Conservation (phyloP, 2,329 filamentous ascomycete species). For the Aspergillus flavus region DNA sequence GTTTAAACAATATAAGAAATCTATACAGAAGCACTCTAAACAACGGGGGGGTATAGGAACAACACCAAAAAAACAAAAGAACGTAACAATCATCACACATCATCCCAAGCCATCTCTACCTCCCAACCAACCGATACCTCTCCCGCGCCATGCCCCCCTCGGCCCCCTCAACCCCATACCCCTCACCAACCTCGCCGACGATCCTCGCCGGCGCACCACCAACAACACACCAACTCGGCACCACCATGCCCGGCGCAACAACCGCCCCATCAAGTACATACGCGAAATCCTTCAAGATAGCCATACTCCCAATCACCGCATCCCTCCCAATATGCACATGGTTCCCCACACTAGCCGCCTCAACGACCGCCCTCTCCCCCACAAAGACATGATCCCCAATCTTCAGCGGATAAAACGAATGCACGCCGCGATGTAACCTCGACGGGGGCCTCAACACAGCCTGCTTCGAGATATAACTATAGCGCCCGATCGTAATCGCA, state of each 20-base stretch:
- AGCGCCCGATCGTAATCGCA: slow-evolving; percentile 83
- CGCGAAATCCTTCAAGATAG: slow-evolving; percentile 91
- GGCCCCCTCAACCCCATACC: slow-evolving; percentile 50
- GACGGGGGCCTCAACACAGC: slow-evolving; percentile 81
- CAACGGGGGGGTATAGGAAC: slow-evolving; percentile 18
- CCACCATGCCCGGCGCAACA: slow-evolving; percentile 84
- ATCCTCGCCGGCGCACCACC: slow-evolving; percentile 78
- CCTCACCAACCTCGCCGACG: slow-evolving; percentile 70
- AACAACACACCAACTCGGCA: slow-evolving; percentile 91
- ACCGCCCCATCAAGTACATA: slow-evolving; percentile 83
- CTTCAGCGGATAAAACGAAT: slow-evolving; percentile 75
- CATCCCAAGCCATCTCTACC: slow-evolving; percentile 14
- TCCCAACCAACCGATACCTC: slow-evolving; percentile 44
- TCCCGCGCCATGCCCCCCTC: slow-evolving; percentile 48
- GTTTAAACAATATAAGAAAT: neutral
- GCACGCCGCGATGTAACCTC: slow-evolving; percentile 72
- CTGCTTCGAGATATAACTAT: slow-evolving; percentile 82
- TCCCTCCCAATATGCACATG: slow-evolving; percentile 83
- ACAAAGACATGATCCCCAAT: slow-evolving; percentile 95
- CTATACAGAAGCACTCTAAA: neutral
- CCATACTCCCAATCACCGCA: slow-evolving; percentile 80
- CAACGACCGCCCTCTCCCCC: slow-evolving; percentile 72
- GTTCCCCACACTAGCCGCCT: slow-evolving; percentile 79
- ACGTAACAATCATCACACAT: neutral
- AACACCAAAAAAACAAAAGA: neutral